A percentile compares a stretch with the other conserved stretches of the same genome.
Evolutionary conservation across 768 basidiomycete genomes (phyloP).

Genomic region (Pleurotus giganteus): DNA sequence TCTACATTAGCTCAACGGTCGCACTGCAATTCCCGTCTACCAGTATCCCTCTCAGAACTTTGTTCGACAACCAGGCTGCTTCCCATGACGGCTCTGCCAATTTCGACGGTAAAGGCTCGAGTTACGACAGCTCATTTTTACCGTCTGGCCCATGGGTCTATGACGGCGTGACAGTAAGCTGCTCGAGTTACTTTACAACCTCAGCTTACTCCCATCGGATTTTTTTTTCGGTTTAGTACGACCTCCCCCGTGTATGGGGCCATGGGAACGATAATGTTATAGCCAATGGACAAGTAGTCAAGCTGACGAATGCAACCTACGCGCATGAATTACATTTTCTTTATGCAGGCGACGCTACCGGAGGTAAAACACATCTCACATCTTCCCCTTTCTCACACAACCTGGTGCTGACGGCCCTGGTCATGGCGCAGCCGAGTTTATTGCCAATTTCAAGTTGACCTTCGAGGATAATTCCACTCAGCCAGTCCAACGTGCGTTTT

Average conservation of each 20-base stretch:
- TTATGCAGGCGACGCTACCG: conserved; percentile 40
- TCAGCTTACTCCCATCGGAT: not conserved
- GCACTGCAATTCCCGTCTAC: conserved; percentile 27
- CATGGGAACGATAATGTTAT: conserved; percentile 41
- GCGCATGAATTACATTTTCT: conserved; percentile 48
- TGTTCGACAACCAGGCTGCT: conserved; percentile 44
- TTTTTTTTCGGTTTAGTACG: conserved; percentile 29
- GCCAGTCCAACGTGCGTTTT: conserved; percentile 29
- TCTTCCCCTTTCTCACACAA: not conserved
- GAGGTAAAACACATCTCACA: conserved; percentile 23
- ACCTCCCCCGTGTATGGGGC: conserved; percentile 42
- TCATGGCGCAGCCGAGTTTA: conserved; percentile 22
- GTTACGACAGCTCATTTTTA: conserved; percentile 38
- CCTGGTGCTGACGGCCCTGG: not conserved
- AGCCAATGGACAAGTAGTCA: conserved; percentile 38
- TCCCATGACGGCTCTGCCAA: conserved; percentile 35
- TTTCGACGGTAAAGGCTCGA: conserved; percentile 38
- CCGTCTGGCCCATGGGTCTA: conserved; percentile 36
- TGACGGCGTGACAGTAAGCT: conserved; percentile 38
- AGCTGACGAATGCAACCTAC: conserved; percentile 27
- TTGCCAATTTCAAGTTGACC: conserved; percentile 32
- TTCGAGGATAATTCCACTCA: conserved; percentile 35
- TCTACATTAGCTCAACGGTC: not conserved
- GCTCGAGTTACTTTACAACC: conserved; percentile 2
- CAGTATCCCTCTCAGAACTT: conserved; percentile 23